Base-by-base conservation (phyloP, 352 stramenopile genomes). In the Phytopythium sindhum region DNA sequence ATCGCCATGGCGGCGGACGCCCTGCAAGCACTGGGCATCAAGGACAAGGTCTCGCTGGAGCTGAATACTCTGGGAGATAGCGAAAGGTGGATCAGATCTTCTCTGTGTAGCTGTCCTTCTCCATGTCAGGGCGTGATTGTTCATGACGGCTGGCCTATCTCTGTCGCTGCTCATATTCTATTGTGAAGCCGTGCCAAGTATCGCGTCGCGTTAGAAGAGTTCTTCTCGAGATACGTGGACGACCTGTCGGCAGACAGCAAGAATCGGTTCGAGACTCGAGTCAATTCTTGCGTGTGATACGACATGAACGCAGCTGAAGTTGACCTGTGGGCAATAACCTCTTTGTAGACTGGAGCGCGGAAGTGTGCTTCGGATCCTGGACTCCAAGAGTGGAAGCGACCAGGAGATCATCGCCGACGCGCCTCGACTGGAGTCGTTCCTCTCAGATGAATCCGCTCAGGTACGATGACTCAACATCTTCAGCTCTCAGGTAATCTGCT, bases 341-440 rank as follows among this genome's bases (percentile, higher is more conserved):
- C 33, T 15, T 9, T 47, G 33, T 50, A 93, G 85, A 37, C 73
- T 96, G 19, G 84, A 91, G 60, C 77, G 88, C 39, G 87, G 87
- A 10, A 96, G 87, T 58, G 81, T 96, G 31, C 70, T 96, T 63
- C 86, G 88, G 14, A 95, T 96, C 50, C 71, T 96, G 14, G 88
- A 96, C 63, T 96, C 88, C 2, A 96, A 95, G 63, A 89, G 74
- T 55, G 77, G 84, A 37, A 54, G 63, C 21, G 88, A 96, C 65
- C 79, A 93, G 24, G 70, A 78, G 42, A 64, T 95, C 62, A 66
- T 95, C 37, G 67, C 71, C 12, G 71, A 88, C n/a, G 86, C 88
- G 15, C 88, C 88, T 12, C 69, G 72, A 41, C 72, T 95, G 6
- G 69, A 78, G 35, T 65, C 86, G 3, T 95, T 81, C 60, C 67